These are phyloP conservation scores for Aspergillus flavus DNA, from an alignment of 2,329 filamentous ascomycete genomes.

Conservation along the genomic window DNA sequence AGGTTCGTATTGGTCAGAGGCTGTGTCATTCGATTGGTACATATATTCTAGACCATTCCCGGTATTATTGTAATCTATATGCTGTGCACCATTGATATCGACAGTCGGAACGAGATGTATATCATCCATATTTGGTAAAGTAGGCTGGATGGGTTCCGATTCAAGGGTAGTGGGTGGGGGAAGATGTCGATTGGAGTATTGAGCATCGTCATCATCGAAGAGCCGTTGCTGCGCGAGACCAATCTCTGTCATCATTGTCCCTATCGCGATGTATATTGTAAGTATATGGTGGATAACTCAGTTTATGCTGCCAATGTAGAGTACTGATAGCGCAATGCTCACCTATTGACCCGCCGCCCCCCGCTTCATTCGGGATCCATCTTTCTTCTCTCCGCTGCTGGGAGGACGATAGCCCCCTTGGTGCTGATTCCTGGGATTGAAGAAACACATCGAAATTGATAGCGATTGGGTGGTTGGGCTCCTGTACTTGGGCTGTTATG, in stretches of 20 bases:
- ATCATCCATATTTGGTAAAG: background rate
- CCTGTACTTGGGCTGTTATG: background rate
- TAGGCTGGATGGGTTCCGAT: background rate
- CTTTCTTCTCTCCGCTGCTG: constrained; percentile 39
- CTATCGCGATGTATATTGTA: constrained; percentile 19
- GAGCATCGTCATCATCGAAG: constrained; percentile 33
- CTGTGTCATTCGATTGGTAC: background rate
- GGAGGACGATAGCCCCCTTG: constrained; percentile 27
- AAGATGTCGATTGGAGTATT: constrained; percentile 6
- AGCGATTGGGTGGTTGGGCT: constrained; percentile 16
- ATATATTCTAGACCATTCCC: background rate
- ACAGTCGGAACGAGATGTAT: background rate
- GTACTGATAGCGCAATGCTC: constrained; percentile 11
- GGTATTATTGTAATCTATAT: background rate
- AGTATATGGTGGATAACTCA: background rate
- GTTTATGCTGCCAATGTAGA: background rate
- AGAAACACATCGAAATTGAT: constrained; percentile 45
- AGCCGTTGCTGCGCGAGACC: constrained; percentile 35
- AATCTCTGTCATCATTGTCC: constrained; percentile 38
- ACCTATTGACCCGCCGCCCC: constrained; percentile 36
- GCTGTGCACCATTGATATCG: background rate
- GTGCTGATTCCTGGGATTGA: constrained; percentile 31
- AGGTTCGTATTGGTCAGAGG: constrained; percentile 2
- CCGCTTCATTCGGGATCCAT: constrained; percentile 36
- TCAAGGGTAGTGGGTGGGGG: background rate